Base-by-base conservation (phyloP, 441 rosid species). In the Eutrema salsugineum region DNA sequence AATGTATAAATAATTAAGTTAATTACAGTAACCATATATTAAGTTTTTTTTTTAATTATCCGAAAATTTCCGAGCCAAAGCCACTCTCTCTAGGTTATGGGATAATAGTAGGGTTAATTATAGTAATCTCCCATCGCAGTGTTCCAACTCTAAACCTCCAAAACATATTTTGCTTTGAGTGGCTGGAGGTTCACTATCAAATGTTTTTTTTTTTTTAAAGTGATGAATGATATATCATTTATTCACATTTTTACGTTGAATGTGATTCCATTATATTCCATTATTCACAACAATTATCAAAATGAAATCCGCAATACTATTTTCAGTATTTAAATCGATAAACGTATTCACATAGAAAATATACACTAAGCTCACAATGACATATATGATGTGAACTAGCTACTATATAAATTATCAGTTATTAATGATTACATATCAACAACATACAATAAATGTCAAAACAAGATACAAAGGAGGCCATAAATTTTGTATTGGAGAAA, bases 401-500 rank as follows among this genome's bases (percentile, higher is more conserved):
- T n/a, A n/a, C n/a, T 11, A 11, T 35, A 15, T 35, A 15, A 66
- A 15, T 39, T 1, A 1, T 40, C 16, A 40, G 16, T 16, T 14
- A 40, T 14, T 40, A 40, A 40, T 14, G 16, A 40, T 40, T 40
- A 39, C 12, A 11, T 39, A 12, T 39, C 35, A 44, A 46, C 16
- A 20, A 33, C 11, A 57, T 6, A 33, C 50, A 70, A 27, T 24
- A 8, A 67, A 11, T 59, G 70, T 48, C 12, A 15, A 70, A 27
- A 24, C 32, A 49, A 59, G 35, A 20, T 59, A 28, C 60, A 43
- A 49, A 4, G 61, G 27, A 28, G 44, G n/a, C n/a, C 68, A 60
- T 49, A 59, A n/a, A 60, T 28, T 27, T 49, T 70, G 50, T 60
- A 43, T 30, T 48, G 43, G 50, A 38, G 74, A 59, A 60, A 30